phyloP scores from a whole-genome alignment of 345 rosid species.

The Trapa bicornis region DNA sequence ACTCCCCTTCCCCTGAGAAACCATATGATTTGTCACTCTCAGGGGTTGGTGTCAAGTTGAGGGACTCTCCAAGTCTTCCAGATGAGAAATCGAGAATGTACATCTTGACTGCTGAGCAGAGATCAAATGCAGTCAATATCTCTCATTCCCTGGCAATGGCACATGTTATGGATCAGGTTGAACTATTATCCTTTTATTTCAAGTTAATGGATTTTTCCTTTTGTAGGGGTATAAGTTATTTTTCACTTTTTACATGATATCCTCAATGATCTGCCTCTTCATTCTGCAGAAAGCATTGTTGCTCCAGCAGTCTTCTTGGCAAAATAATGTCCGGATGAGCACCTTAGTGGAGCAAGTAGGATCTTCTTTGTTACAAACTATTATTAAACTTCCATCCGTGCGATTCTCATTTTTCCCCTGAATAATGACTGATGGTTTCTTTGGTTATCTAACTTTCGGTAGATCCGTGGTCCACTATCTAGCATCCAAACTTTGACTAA shows the following conservation, averaged over 20 bases:
- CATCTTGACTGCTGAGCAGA: slow-evolving; percentile 49
- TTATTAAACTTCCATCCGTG: background rate
- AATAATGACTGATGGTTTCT: slow-evolving; percentile 8
- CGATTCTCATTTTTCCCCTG: background rate
- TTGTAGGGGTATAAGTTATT: background rate
- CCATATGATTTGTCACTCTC: slow-evolving; percentile 34
- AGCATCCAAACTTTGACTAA: slow-evolving; percentile 66
- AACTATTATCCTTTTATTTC: background rate
- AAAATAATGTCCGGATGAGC: slow-evolving; percentile 76
- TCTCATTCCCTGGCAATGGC: slow-evolving; percentile 76
- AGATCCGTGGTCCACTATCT: slow-evolving; percentile 85
- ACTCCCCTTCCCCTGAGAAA: slow-evolving; percentile 36
- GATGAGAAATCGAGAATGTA: slow-evolving; percentile 16
- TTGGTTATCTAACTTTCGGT: slow-evolving; percentile 5
- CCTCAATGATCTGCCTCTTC: background rate
- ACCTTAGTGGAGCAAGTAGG: slow-evolving; percentile 77
- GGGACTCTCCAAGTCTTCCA: slow-evolving; percentile 22
- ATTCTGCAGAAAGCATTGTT: slow-evolving; percentile 55
- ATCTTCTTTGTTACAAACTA: slow-evolving; percentile 1
- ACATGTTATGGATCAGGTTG: slow-evolving; percentile 93
- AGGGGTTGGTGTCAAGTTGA: slow-evolving; percentile 16
- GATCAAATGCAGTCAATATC: slow-evolving; percentile 58
- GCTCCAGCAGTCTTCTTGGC: slow-evolving; percentile 87
- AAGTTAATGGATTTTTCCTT: background rate
- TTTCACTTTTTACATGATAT: background rate